Evolutionary conservation across 257 asterid genomes (phyloP).

Genomic region (Solanum ahanhuiri): DNA sequence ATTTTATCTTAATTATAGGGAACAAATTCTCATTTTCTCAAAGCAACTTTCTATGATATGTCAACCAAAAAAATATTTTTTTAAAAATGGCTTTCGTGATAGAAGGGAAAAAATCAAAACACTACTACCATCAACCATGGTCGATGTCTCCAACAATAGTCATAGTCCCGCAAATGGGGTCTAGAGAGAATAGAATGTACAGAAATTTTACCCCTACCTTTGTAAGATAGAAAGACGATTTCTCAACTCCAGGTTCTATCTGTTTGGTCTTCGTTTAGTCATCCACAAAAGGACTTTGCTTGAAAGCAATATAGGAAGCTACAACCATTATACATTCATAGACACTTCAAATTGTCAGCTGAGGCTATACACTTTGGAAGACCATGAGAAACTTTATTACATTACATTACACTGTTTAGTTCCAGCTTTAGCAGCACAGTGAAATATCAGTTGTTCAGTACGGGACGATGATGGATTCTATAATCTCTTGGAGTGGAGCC

Average conservation of each 20-base stretch:
- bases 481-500: slow-evolving; percentile 82
- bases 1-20: background rate
- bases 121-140: background rate
- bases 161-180: background rate
- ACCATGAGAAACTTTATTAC: background rate
- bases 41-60: background rate
- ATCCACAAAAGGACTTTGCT: background rate
- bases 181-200: background rate
- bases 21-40: background rate
- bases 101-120: background rate
- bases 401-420: background rate
- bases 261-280: background rate
- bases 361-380: background rate
- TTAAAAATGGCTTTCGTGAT: background rate
- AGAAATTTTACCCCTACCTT: no score
- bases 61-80: background rate
- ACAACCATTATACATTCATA: background rate
- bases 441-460: slow-evolving; percentile 17
- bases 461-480: slow-evolving; percentile 65
- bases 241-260: background rate
- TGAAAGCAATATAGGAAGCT: background rate
- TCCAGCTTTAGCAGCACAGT: background rate
- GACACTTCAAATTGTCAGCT: background rate
- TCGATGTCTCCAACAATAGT: background rate
- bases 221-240: background rate